Base-by-base conservation (phyloP, 306 rosid genomes). In the Luffa aegyptiaca region DNA sequence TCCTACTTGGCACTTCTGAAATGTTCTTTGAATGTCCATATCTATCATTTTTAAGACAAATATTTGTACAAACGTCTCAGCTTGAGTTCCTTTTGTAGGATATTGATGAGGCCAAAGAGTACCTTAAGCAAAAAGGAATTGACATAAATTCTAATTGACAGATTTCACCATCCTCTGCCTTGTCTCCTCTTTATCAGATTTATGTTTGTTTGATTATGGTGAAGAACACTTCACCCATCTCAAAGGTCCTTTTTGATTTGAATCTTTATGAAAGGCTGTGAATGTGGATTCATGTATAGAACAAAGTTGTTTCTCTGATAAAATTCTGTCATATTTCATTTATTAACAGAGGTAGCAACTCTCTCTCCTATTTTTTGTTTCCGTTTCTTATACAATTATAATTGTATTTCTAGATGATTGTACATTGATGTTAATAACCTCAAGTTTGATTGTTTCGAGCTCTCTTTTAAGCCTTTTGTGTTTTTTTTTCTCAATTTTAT, bases 31-130 rank as follows among this genome's bases (percentile, higher is more conserved):
- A 12, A 70, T 44, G n/a, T 21, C 36, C 14, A 69, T 41, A 10
- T 69, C 36, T 1, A 17, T 41, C 18, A 18, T n/a, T 69, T 5
- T 9, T 69, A 6, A 26, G 7, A 49, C 14, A 72, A 33, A 73
- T 63, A 33, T 18, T 8, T n/a, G 20, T 76, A 56, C 13, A 10
- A 14, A 49, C 7, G 36, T 76, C 51, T 35, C 79, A 7, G 18
- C 20, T 79, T 46, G 36, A 59, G 4, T 79, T 76, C 76, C 64
- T 82, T 79, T 65, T 64, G 83, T 76, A 92, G 98, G 97, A 95
- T 75, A 75, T 95, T 72, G 82, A 73, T 20, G 97, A 91, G 87
- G 98, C 98, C 66, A 91, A 86, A 89, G 91, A 89, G 5, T 91
- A 81, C 81, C 81, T 94, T 86, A 89, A 88, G 81, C 85, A 81